phyloP scores from a whole-genome alignment of 116 monocot genomes.

The Dioscorea cayenensis region DNA sequence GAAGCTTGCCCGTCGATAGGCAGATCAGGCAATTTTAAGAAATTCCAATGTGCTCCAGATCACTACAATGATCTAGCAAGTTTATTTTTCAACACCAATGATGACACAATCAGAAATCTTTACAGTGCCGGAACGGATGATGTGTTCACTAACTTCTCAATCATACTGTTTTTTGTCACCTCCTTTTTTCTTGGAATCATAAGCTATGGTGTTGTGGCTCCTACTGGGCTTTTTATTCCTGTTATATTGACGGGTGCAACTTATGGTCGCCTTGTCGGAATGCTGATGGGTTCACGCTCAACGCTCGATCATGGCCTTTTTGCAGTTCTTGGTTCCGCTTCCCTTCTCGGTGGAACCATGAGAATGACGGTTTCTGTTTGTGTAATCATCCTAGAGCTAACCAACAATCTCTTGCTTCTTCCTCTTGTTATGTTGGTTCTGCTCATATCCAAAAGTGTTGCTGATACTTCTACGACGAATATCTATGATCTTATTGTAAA shows the following conservation, averaged over 20 bases:
- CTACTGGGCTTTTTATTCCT: slow-evolving; percentile 83
- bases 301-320: slow-evolving; percentile 85
- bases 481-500: slow-evolving; percentile 75
- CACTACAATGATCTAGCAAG: slow-evolving; percentile 92
- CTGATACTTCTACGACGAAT: slow-evolving; percentile 64
- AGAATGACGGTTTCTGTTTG: slow-evolving; percentile 85
- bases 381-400: slow-evolving; percentile 76
- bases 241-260: slow-evolving; percentile 85
- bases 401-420: slow-evolving; percentile 80
- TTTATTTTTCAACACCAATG: slow-evolving; percentile 88
- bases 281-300: slow-evolving; percentile 55
- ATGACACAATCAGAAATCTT: slow-evolving; percentile 77
- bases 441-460: slow-evolving; percentile 85
- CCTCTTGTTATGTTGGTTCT: slow-evolving; percentile 92
- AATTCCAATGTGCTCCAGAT: slow-evolving; percentile 63
- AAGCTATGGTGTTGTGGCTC: slow-evolving; percentile 78
- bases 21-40: slow-evolving; percentile 75
- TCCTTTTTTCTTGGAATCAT: slow-evolving; percentile 86
- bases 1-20: slow-evolving; percentile 70
- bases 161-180: slow-evolving; percentile 59
- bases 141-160: slow-evolving; percentile 54
- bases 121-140: slow-evolving; percentile 71
- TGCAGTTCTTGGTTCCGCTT: slow-evolving; percentile 82
- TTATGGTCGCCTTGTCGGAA: slow-evolving; percentile 77
- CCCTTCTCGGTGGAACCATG: slow-evolving; percentile 79